Conservation (phyloP, 1,284 basidiomycete species). For the Prillingera fragicola region DNA sequence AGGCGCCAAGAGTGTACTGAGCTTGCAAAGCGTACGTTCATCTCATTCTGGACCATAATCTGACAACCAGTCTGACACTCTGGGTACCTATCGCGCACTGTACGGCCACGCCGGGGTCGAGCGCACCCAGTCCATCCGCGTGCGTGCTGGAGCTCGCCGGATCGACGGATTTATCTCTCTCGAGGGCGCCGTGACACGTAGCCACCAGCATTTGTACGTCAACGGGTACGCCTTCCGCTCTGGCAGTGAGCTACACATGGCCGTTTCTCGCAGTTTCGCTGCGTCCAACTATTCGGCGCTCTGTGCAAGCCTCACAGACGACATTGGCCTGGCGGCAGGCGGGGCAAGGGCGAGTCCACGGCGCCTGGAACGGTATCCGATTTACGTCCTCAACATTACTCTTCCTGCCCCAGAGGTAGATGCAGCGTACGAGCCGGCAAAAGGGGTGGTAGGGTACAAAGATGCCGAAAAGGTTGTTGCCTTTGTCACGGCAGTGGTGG, state of each 20-base stretch:
- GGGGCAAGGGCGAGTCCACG: slow-evolving; percentile 62
- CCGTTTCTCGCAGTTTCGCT: slow-evolving; percentile 61
- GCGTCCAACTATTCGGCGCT: too few species aligned
- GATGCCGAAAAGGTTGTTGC: slow-evolving; percentile 54
- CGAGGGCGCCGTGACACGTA: slow-evolving; percentile 64
- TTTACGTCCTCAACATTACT: slow-evolving; percentile 71
- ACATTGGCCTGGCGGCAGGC: not conserved
- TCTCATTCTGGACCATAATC: too few species aligned
- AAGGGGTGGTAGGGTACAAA: slow-evolving; percentile 63
- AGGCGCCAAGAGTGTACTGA: slow-evolving; percentile 24
- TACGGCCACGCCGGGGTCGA: slow-evolving; percentile 33
- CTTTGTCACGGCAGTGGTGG: slow-evolving; percentile 59
- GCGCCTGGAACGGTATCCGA: slow-evolving; percentile 61
- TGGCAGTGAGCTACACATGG: slow-evolving; percentile 61
- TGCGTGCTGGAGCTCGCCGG: slow-evolving; percentile 53
- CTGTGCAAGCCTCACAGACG: slow-evolving; percentile 12
- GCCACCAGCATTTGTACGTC: slow-evolving; percentile 77
- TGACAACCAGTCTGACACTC: too few species aligned
- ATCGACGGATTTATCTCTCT: slow-evolving; percentile 76
- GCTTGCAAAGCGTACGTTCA: slow-evolving; percentile 53
- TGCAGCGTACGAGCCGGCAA: slow-evolving; percentile 69
- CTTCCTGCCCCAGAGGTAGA: slow-evolving; percentile 64
- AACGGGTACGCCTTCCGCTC: slow-evolving; percentile 67
- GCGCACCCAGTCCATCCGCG: slow-evolving; percentile 60
- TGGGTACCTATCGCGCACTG: slow-evolving; percentile 19